Percentiles rank a stretch among this genome's conserved stretches.
These are phyloP conservation scores for Actinidia polygama DNA, from an alignment of 179 eudicot genomes.

Conservation along the genomic window DNA sequence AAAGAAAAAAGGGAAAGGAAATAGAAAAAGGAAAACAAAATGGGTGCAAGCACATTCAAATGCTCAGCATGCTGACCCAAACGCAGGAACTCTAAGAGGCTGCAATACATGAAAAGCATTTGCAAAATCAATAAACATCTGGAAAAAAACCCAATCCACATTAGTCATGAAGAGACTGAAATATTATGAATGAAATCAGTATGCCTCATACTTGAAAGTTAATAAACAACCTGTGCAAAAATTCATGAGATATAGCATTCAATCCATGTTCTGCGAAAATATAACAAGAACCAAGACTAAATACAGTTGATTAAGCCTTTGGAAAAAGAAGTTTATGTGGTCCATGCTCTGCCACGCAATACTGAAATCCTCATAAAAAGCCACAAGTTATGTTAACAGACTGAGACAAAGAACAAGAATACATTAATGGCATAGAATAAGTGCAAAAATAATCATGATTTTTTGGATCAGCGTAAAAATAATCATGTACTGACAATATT, in stretches of 20 bases:
- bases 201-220: slow-evolving; percentile 72
- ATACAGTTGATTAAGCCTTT: slow-evolving; percentile 50
- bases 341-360: slow-evolving; percentile 64
- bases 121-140: slow-evolving; percentile 86
- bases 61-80: slow-evolving; percentile 82
- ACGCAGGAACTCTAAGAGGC: slow-evolving; percentile 92
- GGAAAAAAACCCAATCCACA: slow-evolving; percentile 30
- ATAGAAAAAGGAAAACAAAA: background rate
- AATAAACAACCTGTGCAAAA: slow-evolving; percentile 70
- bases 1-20: background rate
- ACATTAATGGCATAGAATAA: background rate
- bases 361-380: slow-evolving; percentile 46
- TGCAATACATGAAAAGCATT: slow-evolving; percentile 88
- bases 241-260: slow-evolving; percentile 47
- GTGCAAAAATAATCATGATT: background rate
- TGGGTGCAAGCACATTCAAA: background rate
- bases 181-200: slow-evolving; percentile 29
- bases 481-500: background rate
- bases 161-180: background rate
- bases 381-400: background rate
- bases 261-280: background rate
- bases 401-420: background rate
- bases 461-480: background rate
- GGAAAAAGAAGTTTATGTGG: slow-evolving; percentile 69
- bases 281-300: slow-evolving; percentile 7